A percentile compares a stretch with the other conserved stretches of the same genome.
phyloP scores from a whole-genome alignment of 2,329 filamentous ascomycete species.

The Aspergillus pseudoviridinutans region DNA sequence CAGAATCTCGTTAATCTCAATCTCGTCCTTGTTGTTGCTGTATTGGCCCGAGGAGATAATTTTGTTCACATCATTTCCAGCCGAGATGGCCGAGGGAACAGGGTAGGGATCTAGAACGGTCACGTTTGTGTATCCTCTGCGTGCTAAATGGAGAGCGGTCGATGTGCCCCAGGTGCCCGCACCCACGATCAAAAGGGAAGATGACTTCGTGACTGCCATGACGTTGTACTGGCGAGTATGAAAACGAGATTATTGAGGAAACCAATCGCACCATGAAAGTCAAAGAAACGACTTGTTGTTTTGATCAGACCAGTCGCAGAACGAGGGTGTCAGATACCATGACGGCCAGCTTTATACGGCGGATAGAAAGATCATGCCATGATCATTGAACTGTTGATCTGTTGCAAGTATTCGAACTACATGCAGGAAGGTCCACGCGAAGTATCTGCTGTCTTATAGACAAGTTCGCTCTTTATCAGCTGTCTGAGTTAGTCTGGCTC shows the following conservation, averaged over 20 bases:
- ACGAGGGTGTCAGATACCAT: neutral
- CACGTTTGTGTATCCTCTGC: conserved; percentile 45
- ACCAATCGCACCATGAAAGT: neutral
- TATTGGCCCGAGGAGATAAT: conserved; percentile 34
- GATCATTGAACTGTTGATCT: neutral
- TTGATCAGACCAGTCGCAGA: neutral
- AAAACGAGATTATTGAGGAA: neutral
- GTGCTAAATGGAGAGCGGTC: conserved; percentile 45
- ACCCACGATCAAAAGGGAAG: conserved; percentile 44
- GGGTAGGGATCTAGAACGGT: conserved; percentile 47
- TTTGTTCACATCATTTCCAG: conserved; percentile 48
- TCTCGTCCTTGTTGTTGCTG: conserved; percentile 30
- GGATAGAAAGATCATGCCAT: neutral
- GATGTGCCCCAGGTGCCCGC: conserved; percentile 47
- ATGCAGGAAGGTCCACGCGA: conserved; percentile 10
- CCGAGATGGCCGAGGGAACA: conserved; percentile 46
- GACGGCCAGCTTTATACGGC: neutral
- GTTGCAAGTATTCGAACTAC: neutral
- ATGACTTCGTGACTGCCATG: conserved; percentile 14
- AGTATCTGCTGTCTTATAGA: neutral
- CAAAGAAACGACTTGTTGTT: neutral
- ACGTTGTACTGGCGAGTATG: neutral
- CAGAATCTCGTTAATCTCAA: conserved; percentile 22
- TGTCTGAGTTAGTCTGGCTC: neutral
- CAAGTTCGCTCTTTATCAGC: neutral